Conservation (phyloP, 2,329 filamentous ascomycete species). For the Aureobasidium subglaciale region DNA sequence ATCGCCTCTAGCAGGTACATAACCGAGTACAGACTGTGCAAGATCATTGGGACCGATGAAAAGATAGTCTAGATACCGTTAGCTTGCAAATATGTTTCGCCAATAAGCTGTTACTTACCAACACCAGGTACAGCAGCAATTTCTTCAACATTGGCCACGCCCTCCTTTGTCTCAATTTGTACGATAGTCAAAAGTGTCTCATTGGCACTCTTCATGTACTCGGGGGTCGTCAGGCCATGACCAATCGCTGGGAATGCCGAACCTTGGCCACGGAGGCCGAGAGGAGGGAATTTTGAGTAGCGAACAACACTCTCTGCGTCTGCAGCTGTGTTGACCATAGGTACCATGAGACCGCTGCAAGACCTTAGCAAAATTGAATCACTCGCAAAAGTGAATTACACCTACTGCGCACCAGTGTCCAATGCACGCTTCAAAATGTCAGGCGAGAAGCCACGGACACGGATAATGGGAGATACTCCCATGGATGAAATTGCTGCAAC, state of each 20-base stretch:
- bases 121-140: constrained; percentile 46
- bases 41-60: constrained; percentile 51
- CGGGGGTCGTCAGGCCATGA: constrained; percentile 40
- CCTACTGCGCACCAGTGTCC: constrained; percentile 41
- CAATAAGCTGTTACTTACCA: constrained; percentile 18
- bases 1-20: constrained; percentile 35
- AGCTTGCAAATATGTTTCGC: neutral
- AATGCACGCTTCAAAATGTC: constrained; percentile 54
- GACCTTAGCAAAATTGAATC: neutral
- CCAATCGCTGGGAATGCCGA: constrained; percentile 50
- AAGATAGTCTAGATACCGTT: constrained; percentile 31
- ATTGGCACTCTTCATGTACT: constrained; percentile 48
- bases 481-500: constrained; percentile 39
- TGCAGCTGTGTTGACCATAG: constrained; percentile 44
- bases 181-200: constrained; percentile 43
- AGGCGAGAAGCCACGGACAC: constrained; percentile 47
- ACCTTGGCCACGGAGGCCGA: constrained; percentile 46
- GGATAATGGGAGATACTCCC: constrained; percentile 35
- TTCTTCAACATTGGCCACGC: constrained; percentile 35
- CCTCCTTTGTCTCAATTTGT: constrained; percentile 39
- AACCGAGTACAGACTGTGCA: constrained; percentile 46
- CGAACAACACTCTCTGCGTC: constrained; percentile 44
- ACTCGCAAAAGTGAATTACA: neutral
- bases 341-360: constrained; percentile 47
- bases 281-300: constrained; percentile 48